Conservation (phyloP, 1,139 yeast species). For the Williopsis jadinii region DNA sequence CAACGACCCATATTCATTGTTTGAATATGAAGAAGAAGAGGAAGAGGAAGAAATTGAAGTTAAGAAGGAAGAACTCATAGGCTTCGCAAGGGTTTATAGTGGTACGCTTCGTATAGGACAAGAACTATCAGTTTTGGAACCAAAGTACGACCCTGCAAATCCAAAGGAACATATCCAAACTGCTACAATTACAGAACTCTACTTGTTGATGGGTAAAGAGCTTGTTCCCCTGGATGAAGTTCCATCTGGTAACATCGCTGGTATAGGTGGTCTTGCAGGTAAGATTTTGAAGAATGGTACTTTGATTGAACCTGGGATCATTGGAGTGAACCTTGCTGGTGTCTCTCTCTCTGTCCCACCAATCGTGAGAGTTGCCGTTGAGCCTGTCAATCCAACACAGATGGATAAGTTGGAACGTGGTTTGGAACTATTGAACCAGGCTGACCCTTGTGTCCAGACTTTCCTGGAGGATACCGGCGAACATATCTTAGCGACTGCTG, state of each 20-base stretch:
- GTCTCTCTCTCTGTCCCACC: constrained; percentile 66
- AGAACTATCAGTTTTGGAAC: constrained; percentile 68
- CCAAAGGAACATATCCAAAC: constrained; percentile 55
- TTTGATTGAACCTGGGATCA: constrained; percentile 39
- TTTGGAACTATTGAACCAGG: constrained; percentile 66
- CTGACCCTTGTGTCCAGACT: constrained; percentile 91
- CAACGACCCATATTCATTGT: constrained; percentile 24
- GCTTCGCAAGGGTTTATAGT: constrained; percentile 83
- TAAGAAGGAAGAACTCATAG: constrained; percentile 61
- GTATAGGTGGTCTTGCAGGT: constrained; percentile 86
- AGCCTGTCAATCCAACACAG: constrained; percentile 82
- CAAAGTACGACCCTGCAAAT: constrained; percentile 70
- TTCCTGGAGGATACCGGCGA: constrained; percentile 86
- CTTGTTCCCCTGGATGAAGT: constrained; percentile 69
- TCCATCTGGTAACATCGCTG: constrained; percentile 94
- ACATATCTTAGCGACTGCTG: constrained; percentile 89
- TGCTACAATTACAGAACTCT: constrained; percentile 58
- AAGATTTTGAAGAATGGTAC: constrained; percentile 85
- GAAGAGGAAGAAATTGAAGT: constrained; percentile 41
- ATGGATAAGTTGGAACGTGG: constrained; percentile 75
- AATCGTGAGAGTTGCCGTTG: constrained; percentile 89
- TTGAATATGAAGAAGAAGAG: constrained; percentile 31
- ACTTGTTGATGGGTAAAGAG: constrained; percentile 89
- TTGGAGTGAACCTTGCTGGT: constrained; percentile 70
- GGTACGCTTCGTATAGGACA: constrained; percentile 79